phyloP scores from a whole-genome alignment of 2,329 filamentous ascomycete genomes.

The Dendrostoma leiphaemia region DNA sequence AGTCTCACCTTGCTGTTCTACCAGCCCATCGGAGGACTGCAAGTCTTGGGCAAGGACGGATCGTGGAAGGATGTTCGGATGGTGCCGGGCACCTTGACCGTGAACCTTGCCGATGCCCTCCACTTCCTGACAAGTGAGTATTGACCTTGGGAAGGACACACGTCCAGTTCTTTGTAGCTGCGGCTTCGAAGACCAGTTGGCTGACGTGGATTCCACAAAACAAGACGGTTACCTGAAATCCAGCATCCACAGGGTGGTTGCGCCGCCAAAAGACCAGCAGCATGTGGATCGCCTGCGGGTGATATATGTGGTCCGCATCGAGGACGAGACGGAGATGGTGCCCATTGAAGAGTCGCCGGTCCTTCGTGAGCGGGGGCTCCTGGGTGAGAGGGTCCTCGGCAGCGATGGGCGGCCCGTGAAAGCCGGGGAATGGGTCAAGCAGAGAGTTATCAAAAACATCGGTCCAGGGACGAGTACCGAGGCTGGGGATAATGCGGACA shows the following conservation, averaged over 20 bases:
- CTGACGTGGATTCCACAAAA: too few relatives aligned
- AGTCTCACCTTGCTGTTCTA: constrained; percentile 54
- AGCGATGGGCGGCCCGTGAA: constrained; percentile 24
- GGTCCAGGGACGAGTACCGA: constrained; percentile 9
- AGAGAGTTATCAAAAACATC: constrained; percentile 24
- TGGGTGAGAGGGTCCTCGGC: constrained; percentile 19
- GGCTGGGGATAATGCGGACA: constrained; percentile 18
- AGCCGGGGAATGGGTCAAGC: constrained; percentile 30
- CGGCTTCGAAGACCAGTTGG: too few relatives aligned
- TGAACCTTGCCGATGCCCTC: constrained; percentile 46
- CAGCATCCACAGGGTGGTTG: constrained; percentile 32
- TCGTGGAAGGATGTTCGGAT: constrained; percentile 29
- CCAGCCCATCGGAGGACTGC: constrained; percentile 52
- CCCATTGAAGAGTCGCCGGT: constrained; percentile 27
- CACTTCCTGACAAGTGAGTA: constrained; percentile 38
- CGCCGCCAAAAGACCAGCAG: constrained; percentile 33
- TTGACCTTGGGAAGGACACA: neutral
- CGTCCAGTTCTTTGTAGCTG: neutral
- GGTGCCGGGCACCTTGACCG: constrained; percentile 38
- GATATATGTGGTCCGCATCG: constrained; percentile 44
- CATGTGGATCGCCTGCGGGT: constrained; percentile 41
- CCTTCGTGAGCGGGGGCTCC: constrained; percentile 30
- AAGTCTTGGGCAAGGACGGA: constrained; percentile 45
- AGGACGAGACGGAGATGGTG: constrained; percentile 28
- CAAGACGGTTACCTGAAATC: constrained; percentile 35